Evolutionary conservation across 2,329 filamentous ascomycete species (phyloP).

Genomic region (Amphichorda felina): DNA sequence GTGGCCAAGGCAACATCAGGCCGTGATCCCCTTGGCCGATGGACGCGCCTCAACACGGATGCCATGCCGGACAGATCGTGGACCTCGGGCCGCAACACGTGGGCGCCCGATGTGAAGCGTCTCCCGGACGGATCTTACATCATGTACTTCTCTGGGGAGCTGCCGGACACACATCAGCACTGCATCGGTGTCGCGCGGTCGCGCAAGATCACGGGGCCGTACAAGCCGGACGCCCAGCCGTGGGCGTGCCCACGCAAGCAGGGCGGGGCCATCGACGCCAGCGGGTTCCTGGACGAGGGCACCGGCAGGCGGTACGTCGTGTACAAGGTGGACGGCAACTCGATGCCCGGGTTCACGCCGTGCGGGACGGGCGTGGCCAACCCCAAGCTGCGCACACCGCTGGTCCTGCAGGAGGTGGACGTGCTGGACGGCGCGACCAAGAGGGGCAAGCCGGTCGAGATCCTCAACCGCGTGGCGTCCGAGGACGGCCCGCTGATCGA

Average conservation of each 20-base stretch:
- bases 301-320: constrained; percentile 42
- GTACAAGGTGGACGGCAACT: constrained; percentile 58
- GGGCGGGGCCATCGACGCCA: constrained; percentile 52
- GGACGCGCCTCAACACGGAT: constrained; percentile 35
- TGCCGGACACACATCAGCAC: constrained; percentile 29
- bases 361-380: constrained; percentile 28
- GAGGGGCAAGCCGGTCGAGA: constrained; percentile 33
- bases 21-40: constrained; percentile 33
- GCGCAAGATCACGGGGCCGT: constrained; percentile 35
- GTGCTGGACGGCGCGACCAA: constrained; percentile 36
- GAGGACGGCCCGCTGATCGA: constrained; percentile 45
- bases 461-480: constrained; percentile 28
- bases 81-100: constrained; percentile 41
- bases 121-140: constrained; percentile 40
- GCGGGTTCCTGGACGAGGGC: constrained; percentile 43
- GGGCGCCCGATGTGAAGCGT: constrained; percentile 48
- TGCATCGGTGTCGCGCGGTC: constrained; percentile 48
- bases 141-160: constrained; percentile 46
- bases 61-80: constrained; percentile 42
- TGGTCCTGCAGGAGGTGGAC: constrained; percentile 41
- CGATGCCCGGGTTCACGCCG: constrained; percentile 16
- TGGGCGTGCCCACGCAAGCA: constrained; percentile 38
- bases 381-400: constrained; percentile 33
- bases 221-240: constrained; percentile 29
- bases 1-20: constrained; percentile 28